Evolutionary conservation across 441 rosid species (phyloP).

Genomic region (Erysimum pusillum): DNA sequence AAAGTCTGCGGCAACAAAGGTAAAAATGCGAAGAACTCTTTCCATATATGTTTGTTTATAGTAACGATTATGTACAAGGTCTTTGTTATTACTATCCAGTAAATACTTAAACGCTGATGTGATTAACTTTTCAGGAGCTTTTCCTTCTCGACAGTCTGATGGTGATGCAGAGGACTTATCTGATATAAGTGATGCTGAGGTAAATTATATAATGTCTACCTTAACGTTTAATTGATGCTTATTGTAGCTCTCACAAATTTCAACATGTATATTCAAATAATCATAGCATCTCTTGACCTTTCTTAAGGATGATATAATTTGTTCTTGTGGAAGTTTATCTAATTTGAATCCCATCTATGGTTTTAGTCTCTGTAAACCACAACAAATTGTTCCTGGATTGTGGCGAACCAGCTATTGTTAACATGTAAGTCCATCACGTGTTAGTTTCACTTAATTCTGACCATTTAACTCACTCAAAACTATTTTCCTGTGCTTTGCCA

Average conservation of each 20-base stretch:
- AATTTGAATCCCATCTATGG: constrained; percentile 38
- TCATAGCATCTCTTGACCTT: background rate
- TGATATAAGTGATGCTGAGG: constrained; percentile 46
- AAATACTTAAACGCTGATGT: constrained; percentile 12
- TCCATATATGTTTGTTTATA: background rate
- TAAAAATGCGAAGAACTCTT: constrained; percentile 4
- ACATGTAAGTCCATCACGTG: constrained; percentile 38
- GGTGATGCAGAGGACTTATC: constrained; percentile 35
- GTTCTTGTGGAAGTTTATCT: constrained; percentile 19
- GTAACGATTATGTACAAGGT: background rate
- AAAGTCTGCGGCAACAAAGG: constrained; percentile 32
- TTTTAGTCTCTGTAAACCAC: constrained; percentile 43
- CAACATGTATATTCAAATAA: constrained; percentile 2
- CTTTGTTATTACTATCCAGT: background rate
- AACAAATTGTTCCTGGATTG: constrained; percentile 42
- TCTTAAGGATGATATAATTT: constrained; percentile 14
- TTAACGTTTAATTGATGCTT: constrained; percentile 18
- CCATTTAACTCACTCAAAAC: constrained; percentile 8
- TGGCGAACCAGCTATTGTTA: constrained; percentile 35
- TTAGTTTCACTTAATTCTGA: constrained; percentile 22
- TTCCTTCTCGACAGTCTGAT: background rate
- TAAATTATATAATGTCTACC: constrained; percentile 3
- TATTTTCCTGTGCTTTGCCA: constrained; percentile 14
- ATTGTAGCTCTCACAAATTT: constrained; percentile 2
- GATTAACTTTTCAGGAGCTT: constrained; percentile 20